phyloP scores from a whole-genome alignment of 495 filamentous ascomycete species.

The Hyphodiscus hymeniophilus region DNA sequence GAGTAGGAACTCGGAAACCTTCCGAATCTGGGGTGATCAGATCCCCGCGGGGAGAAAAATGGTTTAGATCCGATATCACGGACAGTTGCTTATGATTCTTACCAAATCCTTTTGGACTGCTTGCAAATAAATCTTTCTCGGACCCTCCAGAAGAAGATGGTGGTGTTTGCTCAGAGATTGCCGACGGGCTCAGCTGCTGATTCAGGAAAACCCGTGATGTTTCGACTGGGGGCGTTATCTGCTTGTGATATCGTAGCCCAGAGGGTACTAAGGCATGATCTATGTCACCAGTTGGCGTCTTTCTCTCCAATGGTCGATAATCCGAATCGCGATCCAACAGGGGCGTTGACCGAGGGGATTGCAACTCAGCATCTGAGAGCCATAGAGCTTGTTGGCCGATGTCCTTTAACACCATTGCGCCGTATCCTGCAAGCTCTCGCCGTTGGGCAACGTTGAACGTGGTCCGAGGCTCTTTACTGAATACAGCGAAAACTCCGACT shows the following conservation, averaged over 20 bases:
- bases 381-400: not conserved
- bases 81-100: not conserved
- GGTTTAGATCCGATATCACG: not conserved
- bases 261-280: not conserved
- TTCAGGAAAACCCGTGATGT: not conserved
- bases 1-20: not conserved
- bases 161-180: not conserved
- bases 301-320: not conserved
- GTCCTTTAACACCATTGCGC: slow-evolving; percentile 2
- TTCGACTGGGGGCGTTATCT: not conserved
- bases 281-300: not conserved
- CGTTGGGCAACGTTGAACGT: slow-evolving; percentile 21
- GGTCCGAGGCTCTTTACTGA: slow-evolving; percentile 23
- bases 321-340: slow-evolving; percentile 1
- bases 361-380: slow-evolving; percentile 4
- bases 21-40: not conserved
- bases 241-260: not conserved
- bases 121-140: not conserved
- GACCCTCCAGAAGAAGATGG: slow-evolving; percentile 1
- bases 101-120: not conserved
- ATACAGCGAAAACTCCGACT: slow-evolving; percentile 31
- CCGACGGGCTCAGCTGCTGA: not conserved
- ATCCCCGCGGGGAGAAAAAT: not conserved
- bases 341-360: not conserved
- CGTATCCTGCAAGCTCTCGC: slow-evolving; percentile 12